Evolutionary conservation across 2,329 filamentous ascomycete species (phyloP).

Genomic region (Penicillium italicum): DNA sequence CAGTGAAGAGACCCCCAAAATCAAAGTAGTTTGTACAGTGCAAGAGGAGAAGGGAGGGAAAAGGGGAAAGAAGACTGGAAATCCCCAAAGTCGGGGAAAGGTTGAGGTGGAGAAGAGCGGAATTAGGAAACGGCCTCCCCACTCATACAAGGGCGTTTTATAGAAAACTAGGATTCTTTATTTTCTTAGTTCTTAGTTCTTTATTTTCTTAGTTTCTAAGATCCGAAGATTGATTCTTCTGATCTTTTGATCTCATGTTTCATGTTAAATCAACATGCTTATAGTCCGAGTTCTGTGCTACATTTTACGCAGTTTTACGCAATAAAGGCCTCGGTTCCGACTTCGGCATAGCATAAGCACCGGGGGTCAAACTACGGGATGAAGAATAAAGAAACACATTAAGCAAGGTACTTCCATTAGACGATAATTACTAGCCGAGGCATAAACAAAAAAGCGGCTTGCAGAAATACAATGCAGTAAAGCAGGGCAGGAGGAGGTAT

Average conservation of each 20-base stretch:
- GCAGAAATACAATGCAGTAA: slow-evolving; percentile 24
- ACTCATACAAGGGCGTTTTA: not conserved
- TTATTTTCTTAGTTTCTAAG: not conserved
- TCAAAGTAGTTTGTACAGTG: not conserved
- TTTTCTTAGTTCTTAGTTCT: not conserved
- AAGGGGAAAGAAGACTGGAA: not conserved
- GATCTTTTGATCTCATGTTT: not conserved
- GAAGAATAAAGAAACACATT: not conserved
- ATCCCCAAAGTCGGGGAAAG: slow-evolving; percentile 8
- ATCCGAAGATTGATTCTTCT: too few relatives aligned
- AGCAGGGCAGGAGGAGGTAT: slow-evolving; percentile 27
- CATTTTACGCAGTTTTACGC: slow-evolving; percentile 4
- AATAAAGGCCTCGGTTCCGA: slow-evolving; percentile 1
- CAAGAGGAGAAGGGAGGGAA: not conserved
- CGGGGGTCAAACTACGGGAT: not conserved
- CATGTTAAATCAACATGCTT: not conserved
- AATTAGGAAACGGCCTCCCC: not conserved
- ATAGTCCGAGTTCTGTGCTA: slow-evolving; percentile 4
- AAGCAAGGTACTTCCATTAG: slow-evolving; percentile 11
- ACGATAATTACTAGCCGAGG: slow-evolving; percentile 18
- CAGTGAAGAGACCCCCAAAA: not conserved
- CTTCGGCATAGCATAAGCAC: not conserved
- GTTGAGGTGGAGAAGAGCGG: slow-evolving; percentile 4
- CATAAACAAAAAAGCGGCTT: slow-evolving; percentile 14
- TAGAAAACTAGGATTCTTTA: not conserved